Conservation (phyloP, 805 yeast species). For the Schizosaccharomyces japonicus region DNA sequence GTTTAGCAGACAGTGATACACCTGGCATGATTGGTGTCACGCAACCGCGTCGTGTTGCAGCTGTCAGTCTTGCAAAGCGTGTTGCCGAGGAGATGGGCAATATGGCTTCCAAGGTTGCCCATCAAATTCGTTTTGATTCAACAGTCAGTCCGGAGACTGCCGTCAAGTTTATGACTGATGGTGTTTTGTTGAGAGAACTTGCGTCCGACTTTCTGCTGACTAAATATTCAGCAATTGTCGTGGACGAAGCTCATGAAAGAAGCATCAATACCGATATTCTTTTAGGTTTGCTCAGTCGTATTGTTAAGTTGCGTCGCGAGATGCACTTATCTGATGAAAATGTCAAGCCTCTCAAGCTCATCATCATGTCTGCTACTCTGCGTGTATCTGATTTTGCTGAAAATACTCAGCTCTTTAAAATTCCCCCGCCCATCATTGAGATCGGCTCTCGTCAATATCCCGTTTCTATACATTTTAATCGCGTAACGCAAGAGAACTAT, state of each 20-base stretch:
- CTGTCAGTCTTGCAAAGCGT: conserved; percentile 72
- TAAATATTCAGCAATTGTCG: conserved; percentile 64
- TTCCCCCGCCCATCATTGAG: conserved; percentile 64
- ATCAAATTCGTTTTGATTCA: conserved; percentile 65
- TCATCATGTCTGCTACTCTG: conserved; percentile 92
- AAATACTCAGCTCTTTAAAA: conserved; percentile 40
- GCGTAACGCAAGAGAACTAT: conserved; percentile 52
- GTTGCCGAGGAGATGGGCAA: conserved; percentile 44
- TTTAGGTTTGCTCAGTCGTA: conserved; percentile 82
- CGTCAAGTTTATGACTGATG: conserved; percentile 79
- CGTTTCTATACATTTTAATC: conserved; percentile 63
- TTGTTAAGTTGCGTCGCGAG: conserved; percentile 41
- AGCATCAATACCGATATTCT: conserved; percentile 86
- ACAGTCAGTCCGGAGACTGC: conserved; percentile 40
- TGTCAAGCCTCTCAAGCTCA: conserved; percentile 44
- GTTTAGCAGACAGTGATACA: conserved; percentile 31
- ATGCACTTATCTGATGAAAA: conserved; percentile 13
- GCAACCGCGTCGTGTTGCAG: conserved; percentile 87
- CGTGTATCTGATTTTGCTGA: conserved; percentile 84
- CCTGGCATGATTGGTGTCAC: conserved; percentile 95
- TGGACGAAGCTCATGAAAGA: conserved; percentile 96
- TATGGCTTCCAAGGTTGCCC: conserved; percentile 44
- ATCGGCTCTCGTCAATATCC: conserved; percentile 89
- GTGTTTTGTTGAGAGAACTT: conserved; percentile 81
- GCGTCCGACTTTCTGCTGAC: conserved; percentile 60